phyloP scores from a whole-genome alignment of 306 rosid genomes.

The Sindora glabra region DNA sequence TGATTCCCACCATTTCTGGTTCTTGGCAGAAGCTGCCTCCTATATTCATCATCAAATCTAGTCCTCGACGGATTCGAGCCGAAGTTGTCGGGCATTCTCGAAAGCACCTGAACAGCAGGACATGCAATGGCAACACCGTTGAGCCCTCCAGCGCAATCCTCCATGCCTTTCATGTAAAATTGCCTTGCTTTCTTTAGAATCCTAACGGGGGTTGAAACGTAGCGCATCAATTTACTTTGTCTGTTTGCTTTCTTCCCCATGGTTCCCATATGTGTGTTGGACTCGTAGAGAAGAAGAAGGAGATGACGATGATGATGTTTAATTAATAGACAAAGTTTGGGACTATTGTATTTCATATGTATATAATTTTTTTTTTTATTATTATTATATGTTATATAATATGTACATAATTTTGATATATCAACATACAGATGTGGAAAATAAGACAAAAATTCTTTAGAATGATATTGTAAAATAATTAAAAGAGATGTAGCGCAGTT shows the following conservation, averaged over 20 bases:
- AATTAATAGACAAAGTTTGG: no score
- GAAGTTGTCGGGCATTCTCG: constrained; percentile 13
- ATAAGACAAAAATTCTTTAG: no score
- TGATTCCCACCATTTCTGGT: background rate
- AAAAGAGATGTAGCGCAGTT: no score
- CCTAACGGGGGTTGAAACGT: constrained; percentile 25
- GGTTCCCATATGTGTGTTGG: no score
- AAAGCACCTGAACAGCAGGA: background rate
- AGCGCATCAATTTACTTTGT: constrained; percentile 13
- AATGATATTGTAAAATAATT: no score
- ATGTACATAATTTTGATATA: no score
- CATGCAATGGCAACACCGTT: background rate
- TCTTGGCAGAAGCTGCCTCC: background rate
- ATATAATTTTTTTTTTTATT: no score
- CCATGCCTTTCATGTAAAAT: constrained; percentile 28
- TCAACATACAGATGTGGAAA: no score
- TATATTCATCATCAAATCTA: background rate
- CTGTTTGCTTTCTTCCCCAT: constrained; percentile 14
- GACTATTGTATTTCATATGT: no score
- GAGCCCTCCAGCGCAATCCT: constrained; percentile 27
- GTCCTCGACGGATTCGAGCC: background rate
- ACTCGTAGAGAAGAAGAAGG: no score
- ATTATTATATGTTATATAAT: no score
- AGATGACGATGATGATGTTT: no score
- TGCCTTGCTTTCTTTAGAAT: constrained; percentile 33